A percentile compares a stretch with the other conserved stretches of the same genome.
These are phyloP conservation scores for Trametes sp. DNA, from an alignment of 1,284 basidiomycete genomes.

Conservation along the genomic window DNA sequence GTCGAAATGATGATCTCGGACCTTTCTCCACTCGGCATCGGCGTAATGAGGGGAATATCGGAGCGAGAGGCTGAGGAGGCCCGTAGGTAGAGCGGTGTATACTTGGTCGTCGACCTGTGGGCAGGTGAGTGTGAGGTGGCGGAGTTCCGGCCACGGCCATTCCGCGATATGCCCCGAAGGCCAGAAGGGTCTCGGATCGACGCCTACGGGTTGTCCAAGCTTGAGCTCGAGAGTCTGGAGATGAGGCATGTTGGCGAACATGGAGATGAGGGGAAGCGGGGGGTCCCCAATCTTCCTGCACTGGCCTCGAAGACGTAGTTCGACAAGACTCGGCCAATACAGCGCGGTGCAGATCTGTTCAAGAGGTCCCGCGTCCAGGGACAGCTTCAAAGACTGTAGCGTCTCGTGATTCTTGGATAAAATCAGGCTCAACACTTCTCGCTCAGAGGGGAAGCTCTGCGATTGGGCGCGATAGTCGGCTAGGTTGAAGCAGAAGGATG, in stretches of 20 bases:
- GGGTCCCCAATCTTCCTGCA: background rate
- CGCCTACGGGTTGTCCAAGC: background rate
- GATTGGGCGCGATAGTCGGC: background rate
- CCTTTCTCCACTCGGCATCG: background rate
- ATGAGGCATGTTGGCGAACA: background rate
- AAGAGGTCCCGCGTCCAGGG: background rate
- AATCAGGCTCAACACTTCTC: background rate
- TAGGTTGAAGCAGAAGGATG: background rate
- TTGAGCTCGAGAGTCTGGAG: background rate
- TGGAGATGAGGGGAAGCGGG: background rate
- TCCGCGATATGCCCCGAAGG: background rate
- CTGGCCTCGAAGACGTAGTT: background rate
- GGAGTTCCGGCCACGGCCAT: constrained; percentile 2
- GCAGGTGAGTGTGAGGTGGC: background rate
- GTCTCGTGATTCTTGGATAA: background rate
- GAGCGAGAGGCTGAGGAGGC: background rate
- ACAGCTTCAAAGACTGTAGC: background rate
- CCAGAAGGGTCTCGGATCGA: background rate
- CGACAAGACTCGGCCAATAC: background rate
- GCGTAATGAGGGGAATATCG: background rate
- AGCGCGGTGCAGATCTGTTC: background rate
- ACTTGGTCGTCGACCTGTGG: background rate
- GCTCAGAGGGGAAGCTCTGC: background rate
- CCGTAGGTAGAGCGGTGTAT: background rate
- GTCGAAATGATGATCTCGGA: background rate